Evolutionary conservation across 1,139 yeast genomes (phyloP).

Genomic region (Meyerozyma guilliermondii): DNA sequence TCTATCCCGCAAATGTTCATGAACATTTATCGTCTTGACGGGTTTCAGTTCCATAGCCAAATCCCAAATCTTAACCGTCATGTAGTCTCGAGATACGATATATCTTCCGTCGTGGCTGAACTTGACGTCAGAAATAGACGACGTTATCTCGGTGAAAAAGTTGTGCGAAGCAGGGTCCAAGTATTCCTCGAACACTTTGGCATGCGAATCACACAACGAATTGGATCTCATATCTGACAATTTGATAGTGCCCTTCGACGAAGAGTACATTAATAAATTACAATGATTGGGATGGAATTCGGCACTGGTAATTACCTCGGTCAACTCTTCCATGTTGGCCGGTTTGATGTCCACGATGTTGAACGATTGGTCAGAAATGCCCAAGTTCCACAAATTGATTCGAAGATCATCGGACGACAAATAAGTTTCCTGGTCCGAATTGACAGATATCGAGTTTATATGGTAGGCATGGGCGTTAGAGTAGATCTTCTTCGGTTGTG

Average conservation of each 20-base stretch:
- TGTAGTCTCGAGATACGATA: slow-evolving; percentile 92
- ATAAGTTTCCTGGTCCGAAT: slow-evolving; percentile 94
- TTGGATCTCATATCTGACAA: slow-evolving; percentile 95
- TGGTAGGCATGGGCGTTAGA: slow-evolving; percentile 98
- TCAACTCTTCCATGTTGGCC: slow-evolving; percentile 96
- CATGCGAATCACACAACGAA: slow-evolving; percentile 87
- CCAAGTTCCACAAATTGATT: slow-evolving; percentile 92
- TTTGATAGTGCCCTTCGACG: slow-evolving; percentile 93
- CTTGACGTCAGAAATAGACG: slow-evolving; percentile 90
- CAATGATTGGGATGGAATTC: slow-evolving; percentile 94
- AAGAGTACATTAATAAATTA: slow-evolving; percentile 93
- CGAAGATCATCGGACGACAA: slow-evolving; percentile 92
- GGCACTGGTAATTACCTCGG: slow-evolving; percentile 97
- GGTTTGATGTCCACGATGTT: slow-evolving; percentile 98
- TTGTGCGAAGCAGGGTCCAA: slow-evolving; percentile 91
- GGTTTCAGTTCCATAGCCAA: slow-evolving; percentile 96
- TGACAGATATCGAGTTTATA: slow-evolving; percentile 90
- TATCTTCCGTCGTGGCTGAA: slow-evolving; percentile 91
- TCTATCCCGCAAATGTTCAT: slow-evolving; percentile 89
- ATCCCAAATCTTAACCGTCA: slow-evolving; percentile 98
- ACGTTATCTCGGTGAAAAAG: slow-evolving; percentile 95
- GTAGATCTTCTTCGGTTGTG: slow-evolving; percentile 88
- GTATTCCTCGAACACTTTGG: slow-evolving; percentile 88
- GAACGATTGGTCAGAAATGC: slow-evolving; percentile 91
- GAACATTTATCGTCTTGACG: slow-evolving; percentile 87